Evolutionary conservation across 768 basidiomycete species (phyloP), one percentile per base, ranked within the genome.

Genomic region (Boletus rubroflammeus): DNA sequence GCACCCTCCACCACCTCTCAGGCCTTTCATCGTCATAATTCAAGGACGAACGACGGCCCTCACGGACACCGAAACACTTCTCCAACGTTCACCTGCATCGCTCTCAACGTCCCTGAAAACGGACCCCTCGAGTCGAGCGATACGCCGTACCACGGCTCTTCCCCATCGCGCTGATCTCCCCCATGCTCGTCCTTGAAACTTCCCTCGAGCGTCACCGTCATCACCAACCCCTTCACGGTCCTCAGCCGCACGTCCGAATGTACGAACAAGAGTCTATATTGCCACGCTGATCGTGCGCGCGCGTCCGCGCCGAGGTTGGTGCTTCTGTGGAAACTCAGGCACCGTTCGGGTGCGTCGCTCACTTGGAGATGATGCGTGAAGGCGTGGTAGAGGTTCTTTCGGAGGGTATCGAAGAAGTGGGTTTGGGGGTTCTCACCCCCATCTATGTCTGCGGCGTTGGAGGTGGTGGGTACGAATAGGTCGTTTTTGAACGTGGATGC

Each of bases 171-270:
- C 11, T 31, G 10, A 11, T 11, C 31, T 13, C 29, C 29, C 29
- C 9, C 11, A 31, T 4, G 39, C 1, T 26, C 15, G 42, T 26
- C 42, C 25, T 17, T 39, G 1, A 53, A 38, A 14, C 46, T 14
- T 17, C 53, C 53, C 40, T 54, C 53, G 40, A 54, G 53, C 25
- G 53, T 54, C 13, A 54, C 40, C 14, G 53, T 54, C 53, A 54
- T 54, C 9, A 54, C 53, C 48, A 54, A 29, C n/a, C 48, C 53
- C 32, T 38, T 41, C 14, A 54, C 40, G 8, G 26, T 4, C 40
- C 19, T 32, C 38, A 23, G 34, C 31, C 11, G 28, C 36, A 17
- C 11, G 29, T 50, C 49, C 17, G 49, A 39, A 35, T 42, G 53
- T 0, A 31, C 19, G 15, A 54, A 54, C 53, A 54, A 29, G 9